A percentile compares a stretch with the other conserved stretches of the same genome.
Evolutionary conservation across 257 asterid species (phyloP).

Genomic region (Nicotiana attenuata): DNA sequence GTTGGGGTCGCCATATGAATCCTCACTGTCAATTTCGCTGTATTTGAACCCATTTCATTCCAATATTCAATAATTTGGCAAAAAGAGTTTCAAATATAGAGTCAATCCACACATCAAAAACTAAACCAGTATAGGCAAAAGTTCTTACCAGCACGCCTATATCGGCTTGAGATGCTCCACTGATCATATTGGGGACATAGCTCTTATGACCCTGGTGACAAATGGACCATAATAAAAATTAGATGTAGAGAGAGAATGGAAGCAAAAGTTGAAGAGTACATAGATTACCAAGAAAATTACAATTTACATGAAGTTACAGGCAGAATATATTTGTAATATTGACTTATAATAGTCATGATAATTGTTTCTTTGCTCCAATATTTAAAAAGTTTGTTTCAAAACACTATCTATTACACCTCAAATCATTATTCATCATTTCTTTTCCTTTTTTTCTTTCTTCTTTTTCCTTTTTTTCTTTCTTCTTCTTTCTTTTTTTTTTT

Average conservation of each 20-base stretch:
- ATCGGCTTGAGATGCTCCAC: constrained; percentile 99
- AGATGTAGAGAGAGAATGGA: not conserved
- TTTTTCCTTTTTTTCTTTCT: no score
- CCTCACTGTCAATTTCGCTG: not conserved
- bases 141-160: constrained; percentile 81
- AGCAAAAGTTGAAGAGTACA: not conserved
- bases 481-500: no score
- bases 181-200: constrained; percentile 98
- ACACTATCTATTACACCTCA: not conserved
- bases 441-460: no score
- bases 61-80: not conserved
- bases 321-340: not conserved
- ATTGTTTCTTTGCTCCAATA: not conserved
- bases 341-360: not conserved
- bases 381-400: not conserved
- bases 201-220: constrained; percentile 89
- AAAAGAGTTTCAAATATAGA: not conserved
- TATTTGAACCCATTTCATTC: not conserved
- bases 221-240: not conserved
- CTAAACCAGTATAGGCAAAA: not conserved
- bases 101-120: not conserved
- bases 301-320: not conserved
- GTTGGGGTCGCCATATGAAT: not conserved
- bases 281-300: not conserved
- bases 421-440: not conserved